Percentiles rank a stretch among this genome's conserved stretches.
Conservation (phyloP, 2,329 filamentous ascomycete genomes). For the Penicillium sp. region DNA sequence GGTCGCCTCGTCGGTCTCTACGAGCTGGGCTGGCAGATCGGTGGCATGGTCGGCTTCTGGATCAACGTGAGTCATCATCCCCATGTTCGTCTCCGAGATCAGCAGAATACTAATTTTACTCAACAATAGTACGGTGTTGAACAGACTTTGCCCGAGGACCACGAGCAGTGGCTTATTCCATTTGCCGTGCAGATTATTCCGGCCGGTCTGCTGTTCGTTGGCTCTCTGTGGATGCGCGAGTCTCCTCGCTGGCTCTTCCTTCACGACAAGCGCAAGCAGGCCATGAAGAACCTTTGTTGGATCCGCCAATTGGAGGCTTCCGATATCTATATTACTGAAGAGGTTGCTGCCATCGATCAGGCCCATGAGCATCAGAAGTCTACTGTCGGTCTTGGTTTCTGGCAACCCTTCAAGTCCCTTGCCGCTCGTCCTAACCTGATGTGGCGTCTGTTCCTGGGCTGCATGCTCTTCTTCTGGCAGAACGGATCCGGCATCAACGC, state of each 20-base stretch:
- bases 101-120: constrained; percentile 10
- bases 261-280: constrained; percentile 66
- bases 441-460: constrained; percentile 71
- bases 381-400: constrained; percentile 68
- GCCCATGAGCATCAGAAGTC: constrained; percentile 63
- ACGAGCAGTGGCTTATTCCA: constrained; percentile 43
- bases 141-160: constrained; percentile 31
- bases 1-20: constrained; percentile 60
- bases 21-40: constrained; percentile 56
- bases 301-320: constrained; percentile 42
- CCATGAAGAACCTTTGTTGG: constrained; percentile 53
- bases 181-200: constrained; percentile 44
- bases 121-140: constrained; percentile 52
- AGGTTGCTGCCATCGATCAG: constrained; percentile 67
- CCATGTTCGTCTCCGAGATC: background rate
- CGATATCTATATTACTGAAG: constrained; percentile 67
- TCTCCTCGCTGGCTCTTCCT: constrained; percentile 70
- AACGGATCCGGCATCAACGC: constrained; percentile 75
- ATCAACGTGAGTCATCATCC: constrained; percentile 39
- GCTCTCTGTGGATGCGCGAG: constrained; percentile 61
- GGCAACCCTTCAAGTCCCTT: constrained; percentile 64
- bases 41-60: constrained; percentile 52
- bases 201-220: constrained; percentile 47
- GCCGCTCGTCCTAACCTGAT: constrained; percentile 57
- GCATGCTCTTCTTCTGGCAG: constrained; percentile 75